Evolutionary conservation across 805 yeast species (phyloP).

Genomic region (Saccharomyces eubayanus): DNA sequence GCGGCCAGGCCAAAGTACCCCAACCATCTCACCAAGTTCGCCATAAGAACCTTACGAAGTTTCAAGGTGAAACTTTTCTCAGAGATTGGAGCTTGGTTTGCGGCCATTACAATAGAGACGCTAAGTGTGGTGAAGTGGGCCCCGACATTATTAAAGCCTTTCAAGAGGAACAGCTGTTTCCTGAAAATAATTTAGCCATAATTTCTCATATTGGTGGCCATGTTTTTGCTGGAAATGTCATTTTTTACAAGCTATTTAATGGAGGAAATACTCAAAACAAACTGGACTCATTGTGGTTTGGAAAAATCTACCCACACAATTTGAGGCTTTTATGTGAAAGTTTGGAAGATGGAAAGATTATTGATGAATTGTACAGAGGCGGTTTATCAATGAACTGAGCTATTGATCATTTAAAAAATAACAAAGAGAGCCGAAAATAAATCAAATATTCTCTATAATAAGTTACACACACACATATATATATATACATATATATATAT

Average conservation of each 20-base stretch:
- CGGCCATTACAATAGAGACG: slow-evolving; percentile 24
- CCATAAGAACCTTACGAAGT: background rate
- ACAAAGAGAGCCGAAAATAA: background rate
- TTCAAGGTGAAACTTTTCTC: slow-evolving; percentile 4
- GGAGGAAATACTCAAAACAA: background rate
- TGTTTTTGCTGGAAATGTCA: slow-evolving; percentile 73
- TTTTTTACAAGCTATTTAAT: slow-evolving; percentile 35
- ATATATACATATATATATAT: no score
- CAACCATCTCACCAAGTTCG: background rate
- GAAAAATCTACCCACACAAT: slow-evolving; percentile 55
- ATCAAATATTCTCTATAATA: background rate
- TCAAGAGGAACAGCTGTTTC: background rate
- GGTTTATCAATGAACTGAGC: slow-evolving; percentile 2
- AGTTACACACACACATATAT: no score
- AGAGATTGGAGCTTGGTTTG: slow-evolving; percentile 19
- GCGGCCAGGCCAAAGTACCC: background rate
- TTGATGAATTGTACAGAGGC: slow-evolving; percentile 53
- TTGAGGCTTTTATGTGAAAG: slow-evolving; percentile 65
- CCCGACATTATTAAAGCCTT: slow-evolving; percentile 13
- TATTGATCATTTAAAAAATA: background rate
- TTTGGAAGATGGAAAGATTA: slow-evolving; percentile 39
- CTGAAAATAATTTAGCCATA: slow-evolving; percentile 40
- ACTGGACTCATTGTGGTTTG: slow-evolving; percentile 57
- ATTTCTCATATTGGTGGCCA: slow-evolving; percentile 83
- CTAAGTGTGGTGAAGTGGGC: slow-evolving; percentile 21